phyloP scores from a whole-genome alignment of 2,329 filamentous ascomycete species.

The Cryphonectria naterciae region DNA sequence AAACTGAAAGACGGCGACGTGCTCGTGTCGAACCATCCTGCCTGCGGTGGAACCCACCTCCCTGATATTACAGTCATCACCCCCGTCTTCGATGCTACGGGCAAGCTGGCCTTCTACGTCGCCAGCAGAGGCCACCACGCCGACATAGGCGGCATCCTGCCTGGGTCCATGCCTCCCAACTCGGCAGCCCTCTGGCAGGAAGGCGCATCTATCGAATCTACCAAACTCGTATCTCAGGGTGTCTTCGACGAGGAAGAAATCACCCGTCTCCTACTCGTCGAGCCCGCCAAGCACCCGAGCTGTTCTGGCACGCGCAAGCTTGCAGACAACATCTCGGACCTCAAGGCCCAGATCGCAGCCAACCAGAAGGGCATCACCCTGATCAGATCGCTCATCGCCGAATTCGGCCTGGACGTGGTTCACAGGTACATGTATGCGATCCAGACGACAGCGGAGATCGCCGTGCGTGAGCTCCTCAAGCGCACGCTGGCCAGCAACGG shows the following conservation, averaged over 20 bases:
- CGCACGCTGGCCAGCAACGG: conserved; percentile 58
- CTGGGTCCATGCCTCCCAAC: conserved; percentile 75
- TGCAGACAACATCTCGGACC: conserved; percentile 73
- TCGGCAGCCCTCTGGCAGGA: conserved; percentile 64
- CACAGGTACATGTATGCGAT: conserved; percentile 81
- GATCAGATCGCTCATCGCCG: conserved; percentile 71
- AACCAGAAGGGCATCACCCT: conserved; percentile 77
- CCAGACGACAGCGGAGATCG: conserved; percentile 74
- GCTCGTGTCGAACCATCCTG: conserved; percentile 42
- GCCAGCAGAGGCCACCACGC: conserved; percentile 68
- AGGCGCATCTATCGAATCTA: conserved; percentile 60
- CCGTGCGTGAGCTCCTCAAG: conserved; percentile 73
- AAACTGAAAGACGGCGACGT: conserved; percentile 42
- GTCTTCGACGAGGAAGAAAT: conserved; percentile 73
- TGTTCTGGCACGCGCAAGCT: conserved; percentile 71
- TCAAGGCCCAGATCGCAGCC: conserved; percentile 76
- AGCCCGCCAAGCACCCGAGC: conserved; percentile 69
- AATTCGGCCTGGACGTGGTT: conserved; percentile 73
- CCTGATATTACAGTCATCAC: conserved; percentile 45
- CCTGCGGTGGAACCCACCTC: conserved; percentile 44
- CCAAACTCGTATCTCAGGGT: conserved; percentile 69
- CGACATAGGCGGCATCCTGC: conserved; percentile 63
- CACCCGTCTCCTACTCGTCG: conserved; percentile 65
- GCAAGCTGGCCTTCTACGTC: conserved; percentile 48
- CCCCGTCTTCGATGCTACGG: conserved; percentile 46